Evolutionary conservation across 192 early-diverging fungal genomes (phyloP).

Genomic region (Phlyctochytrium bullatum): DNA sequence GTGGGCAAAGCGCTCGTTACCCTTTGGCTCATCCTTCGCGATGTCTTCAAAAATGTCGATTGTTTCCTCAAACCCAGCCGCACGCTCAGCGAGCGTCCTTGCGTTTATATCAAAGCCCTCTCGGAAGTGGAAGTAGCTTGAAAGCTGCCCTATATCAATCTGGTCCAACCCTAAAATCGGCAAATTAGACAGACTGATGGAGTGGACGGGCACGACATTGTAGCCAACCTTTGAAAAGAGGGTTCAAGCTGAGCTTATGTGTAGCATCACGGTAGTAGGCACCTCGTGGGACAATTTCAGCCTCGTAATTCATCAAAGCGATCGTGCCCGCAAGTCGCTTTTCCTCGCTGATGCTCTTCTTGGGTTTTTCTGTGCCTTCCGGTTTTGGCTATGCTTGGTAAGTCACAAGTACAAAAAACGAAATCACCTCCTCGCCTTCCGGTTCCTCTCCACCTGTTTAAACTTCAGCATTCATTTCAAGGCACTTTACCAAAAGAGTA

Average conservation of each 20-base stretch:
- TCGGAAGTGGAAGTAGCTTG: conserved; percentile 53
- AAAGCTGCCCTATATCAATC: conserved; percentile 41
- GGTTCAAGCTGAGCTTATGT: conserved; percentile 38
- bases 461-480: conserved; percentile 6
- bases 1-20: conserved; percentile 19
- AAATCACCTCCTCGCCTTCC: conserved; percentile 32
- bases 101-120: conserved; percentile 53
- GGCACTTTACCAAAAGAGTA: conserved; percentile 27
- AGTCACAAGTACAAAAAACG: conserved; percentile 1
- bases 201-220: background rate
- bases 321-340: conserved; percentile 45
- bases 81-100: conserved; percentile 42
- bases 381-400: conserved; percentile 9
- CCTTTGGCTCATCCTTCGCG: conserved; percentile 47
- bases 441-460: conserved; percentile 11
- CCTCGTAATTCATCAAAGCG: conserved; percentile 49
- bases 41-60: conserved; percentile 58
- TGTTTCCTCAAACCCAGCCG: conserved; percentile 44
- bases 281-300: conserved; percentile 51
- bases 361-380: conserved; percentile 16
- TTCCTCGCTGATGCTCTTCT: conserved; percentile 45
- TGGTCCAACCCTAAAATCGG: conserved; percentile 31
- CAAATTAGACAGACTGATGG: background rate
- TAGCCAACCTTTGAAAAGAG: conserved; percentile 40
- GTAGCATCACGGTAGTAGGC: conserved; percentile 48